These are phyloP conservation scores for Lyophyllum atratum DNA, from an alignment of 768 basidiomycete species.

Conservation along the genomic window DNA sequence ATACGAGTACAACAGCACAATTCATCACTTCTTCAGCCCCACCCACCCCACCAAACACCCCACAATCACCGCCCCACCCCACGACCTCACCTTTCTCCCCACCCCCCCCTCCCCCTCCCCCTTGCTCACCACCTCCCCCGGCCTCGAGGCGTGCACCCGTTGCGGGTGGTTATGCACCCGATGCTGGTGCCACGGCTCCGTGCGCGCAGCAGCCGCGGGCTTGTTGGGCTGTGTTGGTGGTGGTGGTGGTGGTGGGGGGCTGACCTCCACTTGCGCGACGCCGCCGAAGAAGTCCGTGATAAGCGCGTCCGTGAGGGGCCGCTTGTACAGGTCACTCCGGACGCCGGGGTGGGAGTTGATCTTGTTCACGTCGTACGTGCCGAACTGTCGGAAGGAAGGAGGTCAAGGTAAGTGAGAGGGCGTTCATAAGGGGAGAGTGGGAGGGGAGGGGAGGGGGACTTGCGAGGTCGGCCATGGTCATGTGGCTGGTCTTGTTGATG, in stretches of 20 bases:
- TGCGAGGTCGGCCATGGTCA: constrained; percentile 82
- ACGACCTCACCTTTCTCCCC: constrained; percentile 26
- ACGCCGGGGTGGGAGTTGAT: constrained; percentile 91
- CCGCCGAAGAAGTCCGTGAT: constrained; percentile 91
- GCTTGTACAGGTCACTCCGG: constrained; percentile 76
- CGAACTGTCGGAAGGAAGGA: constrained; percentile 59
- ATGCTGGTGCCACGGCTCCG: neutral
- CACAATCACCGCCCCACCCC: constrained; percentile 29
- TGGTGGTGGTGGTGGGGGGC: neutral
- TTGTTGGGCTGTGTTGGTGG: neutral
- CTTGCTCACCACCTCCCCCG: too few relatives aligned
- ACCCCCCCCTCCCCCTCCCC: too few relatives aligned
- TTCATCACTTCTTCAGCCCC: constrained; percentile 16
- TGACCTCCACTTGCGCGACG: constrained; percentile 81
- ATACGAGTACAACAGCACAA: neutral
- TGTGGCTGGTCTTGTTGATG: constrained; percentile 86
- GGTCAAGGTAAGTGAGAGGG: neutral
- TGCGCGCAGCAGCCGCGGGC: too few relatives aligned
- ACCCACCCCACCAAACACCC: constrained; percentile 33
- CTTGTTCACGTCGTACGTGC: constrained; percentile 68
- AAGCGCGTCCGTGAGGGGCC: constrained; percentile 59
- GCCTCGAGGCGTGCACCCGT: neutral
- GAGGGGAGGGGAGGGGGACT: constrained; percentile 27
- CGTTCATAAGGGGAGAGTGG: neutral
- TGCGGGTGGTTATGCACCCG: neutral